phyloP scores from a whole-genome alignment of 2,329 filamentous ascomycete genomes.

The Aspergillus tamarii region DNA sequence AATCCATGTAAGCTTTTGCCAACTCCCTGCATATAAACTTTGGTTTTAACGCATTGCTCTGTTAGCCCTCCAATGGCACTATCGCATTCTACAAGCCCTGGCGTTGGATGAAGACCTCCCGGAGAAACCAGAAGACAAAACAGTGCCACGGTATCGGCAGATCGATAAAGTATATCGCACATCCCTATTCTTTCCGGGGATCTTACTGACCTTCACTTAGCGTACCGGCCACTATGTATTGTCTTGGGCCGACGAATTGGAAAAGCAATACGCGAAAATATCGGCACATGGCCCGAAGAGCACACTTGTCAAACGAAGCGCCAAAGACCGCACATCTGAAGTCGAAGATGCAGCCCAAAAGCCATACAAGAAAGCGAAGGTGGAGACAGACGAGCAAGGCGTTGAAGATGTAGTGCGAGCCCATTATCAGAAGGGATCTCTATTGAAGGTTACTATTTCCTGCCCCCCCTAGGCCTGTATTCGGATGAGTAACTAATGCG shows the following conservation, averaged over 20 bases:
- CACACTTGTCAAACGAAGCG: slow-evolving; percentile 52
- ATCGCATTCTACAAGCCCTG: slow-evolving; percentile 86
- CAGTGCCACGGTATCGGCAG: slow-evolving; percentile 79
- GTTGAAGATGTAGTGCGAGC: slow-evolving; percentile 44
- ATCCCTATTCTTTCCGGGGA: not conserved
- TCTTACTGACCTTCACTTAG: slow-evolving; percentile 30
- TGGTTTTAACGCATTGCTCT: slow-evolving; percentile 6
- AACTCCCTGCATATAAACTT: not conserved
- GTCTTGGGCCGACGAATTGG: slow-evolving; percentile 73
- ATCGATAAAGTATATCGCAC: slow-evolving; percentile 69
- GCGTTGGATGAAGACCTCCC: slow-evolving; percentile 91
- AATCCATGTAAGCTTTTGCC: slow-evolving; percentile 64
- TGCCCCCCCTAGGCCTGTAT: not conserved
- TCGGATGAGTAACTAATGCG: slow-evolving; percentile 8
- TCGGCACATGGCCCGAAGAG: slow-evolving; percentile 46
- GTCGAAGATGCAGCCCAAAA: slow-evolving; percentile 29
- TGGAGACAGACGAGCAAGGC: slow-evolving; percentile 30
- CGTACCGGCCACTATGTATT: slow-evolving; percentile 77
- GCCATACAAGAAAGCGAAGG: slow-evolving; percentile 53
- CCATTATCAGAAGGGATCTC: slow-evolving; percentile 46
- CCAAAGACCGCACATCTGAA: slow-evolving; percentile 29
- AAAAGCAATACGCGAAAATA: slow-evolving; percentile 57
- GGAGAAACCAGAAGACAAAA: slow-evolving; percentile 73
- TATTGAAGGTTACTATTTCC: slow-evolving; percentile 42
- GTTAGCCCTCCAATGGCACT: slow-evolving; percentile 87